These are phyloP conservation scores for Podospora sp. DNA, from an alignment of 495 filamentous ascomycete species.

Conservation along the genomic window DNA sequence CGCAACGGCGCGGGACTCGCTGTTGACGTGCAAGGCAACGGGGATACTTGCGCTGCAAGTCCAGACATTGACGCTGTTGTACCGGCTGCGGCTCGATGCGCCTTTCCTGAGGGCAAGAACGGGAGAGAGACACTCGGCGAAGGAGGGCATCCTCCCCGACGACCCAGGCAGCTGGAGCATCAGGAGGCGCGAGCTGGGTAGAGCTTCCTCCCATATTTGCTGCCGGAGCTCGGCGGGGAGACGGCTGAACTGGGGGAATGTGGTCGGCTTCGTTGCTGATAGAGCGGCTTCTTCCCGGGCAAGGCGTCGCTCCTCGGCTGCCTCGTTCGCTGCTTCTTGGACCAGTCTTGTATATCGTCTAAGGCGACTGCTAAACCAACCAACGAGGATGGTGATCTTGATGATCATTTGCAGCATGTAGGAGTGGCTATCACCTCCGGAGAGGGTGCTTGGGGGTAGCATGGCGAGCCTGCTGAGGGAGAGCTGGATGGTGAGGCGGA, in stretches of 20 bases:
- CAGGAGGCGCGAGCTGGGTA: conserved; percentile 28
- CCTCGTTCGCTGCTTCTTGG: conserved; percentile 21
- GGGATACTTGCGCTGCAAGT: conserved; percentile 31
- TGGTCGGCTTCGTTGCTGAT: conserved; percentile 7
- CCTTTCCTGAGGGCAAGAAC: background rate
- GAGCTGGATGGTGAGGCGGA: background rate
- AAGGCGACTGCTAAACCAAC: conserved; percentile 23
- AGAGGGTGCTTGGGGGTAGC: background rate
- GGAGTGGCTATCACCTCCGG: conserved; percentile 8
- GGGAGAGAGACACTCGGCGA: background rate
- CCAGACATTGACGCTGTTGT: conserved; percentile 17
- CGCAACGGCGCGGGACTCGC: conserved; percentile 39
- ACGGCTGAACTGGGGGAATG: conserved; percentile 26
- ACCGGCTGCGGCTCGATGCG: background rate
- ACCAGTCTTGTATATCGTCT: conserved; percentile 13
- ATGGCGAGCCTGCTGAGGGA: background rate
- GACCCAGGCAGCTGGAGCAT: conserved; percentile 23
- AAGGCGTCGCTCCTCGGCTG: conserved; percentile 14
- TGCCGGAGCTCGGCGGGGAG: conserved; percentile 32
- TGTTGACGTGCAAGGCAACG: conserved; percentile 37
- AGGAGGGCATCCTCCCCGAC: background rate
- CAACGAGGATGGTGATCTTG: conserved; percentile 22
- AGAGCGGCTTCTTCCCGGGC: background rate
- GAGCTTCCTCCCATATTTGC: conserved; percentile 31
- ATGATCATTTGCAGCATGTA: conserved; percentile 22